A percentile compares a stretch with the other conserved stretches of the same genome.
Conservation (phyloP, 1,139 yeast species). For the Debaryomycetaceae sp. region DNA sequence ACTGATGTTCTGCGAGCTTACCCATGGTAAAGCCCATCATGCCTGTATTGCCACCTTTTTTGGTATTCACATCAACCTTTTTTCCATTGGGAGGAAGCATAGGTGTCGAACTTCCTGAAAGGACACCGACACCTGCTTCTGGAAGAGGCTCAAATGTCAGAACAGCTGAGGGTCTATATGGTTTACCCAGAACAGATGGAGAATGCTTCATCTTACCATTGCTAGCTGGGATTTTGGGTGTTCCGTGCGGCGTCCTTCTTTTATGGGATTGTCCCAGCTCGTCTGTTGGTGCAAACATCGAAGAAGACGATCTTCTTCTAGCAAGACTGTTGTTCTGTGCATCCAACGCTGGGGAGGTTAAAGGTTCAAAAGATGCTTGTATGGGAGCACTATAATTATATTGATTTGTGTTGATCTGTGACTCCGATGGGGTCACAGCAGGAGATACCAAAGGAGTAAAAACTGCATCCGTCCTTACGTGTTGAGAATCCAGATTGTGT, state of each 20-base stretch:
- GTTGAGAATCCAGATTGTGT: conserved; percentile 13
- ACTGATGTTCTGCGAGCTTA: conserved; percentile 38
- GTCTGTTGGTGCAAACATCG: conserved; percentile 30
- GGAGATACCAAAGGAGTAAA: conserved; percentile 79
- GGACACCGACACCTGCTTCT: conserved; percentile 26
- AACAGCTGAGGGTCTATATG: conserved; percentile 8
- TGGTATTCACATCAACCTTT: conserved; percentile 17
- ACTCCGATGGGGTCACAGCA: conserved; percentile 63
- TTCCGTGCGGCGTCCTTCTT: conserved; percentile 48
- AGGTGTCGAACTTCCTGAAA: conserved; percentile 20
- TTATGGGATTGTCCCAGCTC: conserved; percentile 20
- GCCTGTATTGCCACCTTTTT: conserved; percentile 13
- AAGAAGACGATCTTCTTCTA: conserved; percentile 35
- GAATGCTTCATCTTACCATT: conserved; percentile 16
- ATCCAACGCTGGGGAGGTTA: conserved; percentile 67
- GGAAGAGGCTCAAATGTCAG: conserved; percentile 33
- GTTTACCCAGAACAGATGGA: conserved; percentile 18
- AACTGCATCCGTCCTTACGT: conserved; percentile 46
- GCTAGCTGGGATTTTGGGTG: conserved; percentile 37
- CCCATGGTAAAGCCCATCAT: conserved; percentile 52
- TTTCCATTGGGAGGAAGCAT: conserved; percentile 41
- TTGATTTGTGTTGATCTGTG: conserved; percentile 20
- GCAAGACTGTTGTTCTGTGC: conserved; percentile 30
- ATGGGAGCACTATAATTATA: conserved; percentile 21
- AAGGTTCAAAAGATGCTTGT: conserved; percentile 39